Conservation (phyloP, 164 flowering plant genomes). For the Amborella trichopoda region DNA sequence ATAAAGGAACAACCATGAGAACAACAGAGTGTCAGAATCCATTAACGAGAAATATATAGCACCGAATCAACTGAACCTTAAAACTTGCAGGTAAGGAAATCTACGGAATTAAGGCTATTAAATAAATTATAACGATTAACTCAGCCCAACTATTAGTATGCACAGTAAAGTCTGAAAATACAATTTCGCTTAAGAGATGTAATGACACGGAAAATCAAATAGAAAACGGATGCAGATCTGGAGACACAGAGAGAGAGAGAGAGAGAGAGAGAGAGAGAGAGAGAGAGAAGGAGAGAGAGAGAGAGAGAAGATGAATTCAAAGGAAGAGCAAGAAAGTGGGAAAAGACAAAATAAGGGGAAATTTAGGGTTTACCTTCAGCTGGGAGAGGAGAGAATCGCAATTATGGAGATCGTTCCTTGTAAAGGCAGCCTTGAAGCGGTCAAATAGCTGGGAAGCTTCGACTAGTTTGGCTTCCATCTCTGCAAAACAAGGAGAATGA, state of each 20-base stretch:
- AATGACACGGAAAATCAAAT: no score
- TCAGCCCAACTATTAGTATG: no score
- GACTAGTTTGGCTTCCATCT: slow-evolving; percentile 53
- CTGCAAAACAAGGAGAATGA: no score
- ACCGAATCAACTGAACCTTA: no score
- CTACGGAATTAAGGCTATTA: no score
- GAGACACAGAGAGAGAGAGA: background rate
- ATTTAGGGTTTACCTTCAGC: slow-evolving; percentile 50
- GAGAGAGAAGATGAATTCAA: background rate
- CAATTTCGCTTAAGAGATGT: no score
- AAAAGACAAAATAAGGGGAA: background rate
- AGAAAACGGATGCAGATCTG: background rate
- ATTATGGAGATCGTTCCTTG: slow-evolving; percentile 43
- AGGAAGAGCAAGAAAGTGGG: background rate
- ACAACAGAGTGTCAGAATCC: no score
- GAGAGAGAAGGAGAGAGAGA: background rate
- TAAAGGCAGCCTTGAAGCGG: slow-evolving; percentile 63
- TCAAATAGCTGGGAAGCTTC: slow-evolving; percentile 53
- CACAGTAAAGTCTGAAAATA: no score
- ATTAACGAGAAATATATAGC: no score
- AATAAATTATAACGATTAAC: no score
- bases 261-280: slow-evolving; percentile 1
- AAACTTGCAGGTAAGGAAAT: no score
- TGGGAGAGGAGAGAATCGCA: slow-evolving; percentile 44
- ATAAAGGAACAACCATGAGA: no score